Conservation (phyloP, 2,329 filamentous ascomycete species). For the Phialophora tarda region DNA sequence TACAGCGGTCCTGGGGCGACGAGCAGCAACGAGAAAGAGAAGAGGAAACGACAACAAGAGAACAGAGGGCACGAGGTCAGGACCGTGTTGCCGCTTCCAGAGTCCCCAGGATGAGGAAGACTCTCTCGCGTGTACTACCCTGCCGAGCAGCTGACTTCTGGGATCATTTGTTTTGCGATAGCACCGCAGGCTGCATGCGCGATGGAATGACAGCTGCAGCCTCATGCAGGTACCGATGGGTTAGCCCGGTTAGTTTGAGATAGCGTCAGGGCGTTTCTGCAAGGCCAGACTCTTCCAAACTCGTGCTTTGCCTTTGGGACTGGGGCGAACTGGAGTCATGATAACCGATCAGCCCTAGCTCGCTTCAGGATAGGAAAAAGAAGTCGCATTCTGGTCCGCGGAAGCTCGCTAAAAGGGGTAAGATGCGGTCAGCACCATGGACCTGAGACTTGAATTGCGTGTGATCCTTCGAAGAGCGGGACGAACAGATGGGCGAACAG, state of each 20-base stretch:
- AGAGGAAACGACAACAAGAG: constrained; percentile 5
- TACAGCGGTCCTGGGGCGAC: not conserved
- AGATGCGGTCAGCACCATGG: not conserved
- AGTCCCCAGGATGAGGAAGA: not conserved
- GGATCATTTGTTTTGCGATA: not conserved
- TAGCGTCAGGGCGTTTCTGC: constrained; percentile 9
- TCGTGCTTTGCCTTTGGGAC: not conserved
- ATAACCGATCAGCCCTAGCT: constrained; percentile 5
- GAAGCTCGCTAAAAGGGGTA: constrained; percentile 13
- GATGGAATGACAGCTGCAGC: constrained; percentile 12
- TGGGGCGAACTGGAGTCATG: not conserved
- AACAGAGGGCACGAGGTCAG: constrained; percentile 2
- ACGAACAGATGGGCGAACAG: not conserved
- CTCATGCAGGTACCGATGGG: constrained; percentile 19
- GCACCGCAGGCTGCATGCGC: constrained; percentile 3
- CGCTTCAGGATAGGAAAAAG: not conserved
- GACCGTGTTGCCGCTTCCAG: not conserved
- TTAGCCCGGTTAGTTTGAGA: constrained; percentile 5
- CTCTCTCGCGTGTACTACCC: not conserved
- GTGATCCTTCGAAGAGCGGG: constrained; percentile 3
- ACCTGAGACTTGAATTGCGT: not conserved
- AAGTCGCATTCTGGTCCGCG: not conserved
- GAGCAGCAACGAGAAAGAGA: not conserved
- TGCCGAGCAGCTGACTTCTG: not conserved
- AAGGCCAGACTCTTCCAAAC: constrained; percentile 9